Percentiles rank a stretch among this genome's conserved stretches.
Conservation (phyloP, 768 basidiomycete genomes). For the Tricholoma bakamatsutake region DNA sequence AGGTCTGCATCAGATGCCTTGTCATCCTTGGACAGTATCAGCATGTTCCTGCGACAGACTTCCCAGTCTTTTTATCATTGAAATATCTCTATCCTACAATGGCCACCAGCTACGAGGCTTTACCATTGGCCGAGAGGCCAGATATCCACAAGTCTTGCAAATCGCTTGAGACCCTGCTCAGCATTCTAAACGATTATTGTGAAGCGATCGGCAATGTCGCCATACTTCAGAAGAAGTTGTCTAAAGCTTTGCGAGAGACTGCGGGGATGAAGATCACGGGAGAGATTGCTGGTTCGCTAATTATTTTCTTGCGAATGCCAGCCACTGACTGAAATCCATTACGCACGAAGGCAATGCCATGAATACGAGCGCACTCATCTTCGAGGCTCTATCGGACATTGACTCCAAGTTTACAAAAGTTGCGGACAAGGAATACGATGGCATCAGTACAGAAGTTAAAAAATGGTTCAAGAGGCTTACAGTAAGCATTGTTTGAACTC, state of each 20-base stretch:
- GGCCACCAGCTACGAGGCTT: conserved; percentile 9
- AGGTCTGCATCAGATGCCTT: background rate
- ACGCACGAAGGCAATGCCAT: conserved; percentile 61
- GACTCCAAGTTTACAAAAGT: conserved; percentile 72
- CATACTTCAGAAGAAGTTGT: conserved; percentile 66
- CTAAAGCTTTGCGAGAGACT: conserved; percentile 63
- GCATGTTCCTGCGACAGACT: background rate
- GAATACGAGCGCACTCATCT: conserved; percentile 54
- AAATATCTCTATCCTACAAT: conserved; percentile 3
- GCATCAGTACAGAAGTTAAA: conserved; percentile 61
- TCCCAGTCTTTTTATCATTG: background rate
- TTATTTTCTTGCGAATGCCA: background rate
- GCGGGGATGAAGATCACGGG: conserved; percentile 53
- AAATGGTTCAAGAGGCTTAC: conserved; percentile 85
- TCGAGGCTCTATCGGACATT: conserved; percentile 66
- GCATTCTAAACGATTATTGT: conserved; percentile 66
- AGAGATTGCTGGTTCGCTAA: conserved; percentile 54
- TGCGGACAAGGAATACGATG: conserved; percentile 67
- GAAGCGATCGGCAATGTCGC: conserved; percentile 61
- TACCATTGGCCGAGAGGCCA: conserved; percentile 48
- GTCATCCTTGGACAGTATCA: too few relatives aligned
- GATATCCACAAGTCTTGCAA: conserved; percentile 83
- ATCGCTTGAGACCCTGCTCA: conserved; percentile 62
- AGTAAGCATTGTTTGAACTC: conserved; percentile 34
- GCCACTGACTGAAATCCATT: conserved; percentile 11